Conservation (phyloP, 352 stramenopile species). For the Phytophthora pluvialis region DNA sequence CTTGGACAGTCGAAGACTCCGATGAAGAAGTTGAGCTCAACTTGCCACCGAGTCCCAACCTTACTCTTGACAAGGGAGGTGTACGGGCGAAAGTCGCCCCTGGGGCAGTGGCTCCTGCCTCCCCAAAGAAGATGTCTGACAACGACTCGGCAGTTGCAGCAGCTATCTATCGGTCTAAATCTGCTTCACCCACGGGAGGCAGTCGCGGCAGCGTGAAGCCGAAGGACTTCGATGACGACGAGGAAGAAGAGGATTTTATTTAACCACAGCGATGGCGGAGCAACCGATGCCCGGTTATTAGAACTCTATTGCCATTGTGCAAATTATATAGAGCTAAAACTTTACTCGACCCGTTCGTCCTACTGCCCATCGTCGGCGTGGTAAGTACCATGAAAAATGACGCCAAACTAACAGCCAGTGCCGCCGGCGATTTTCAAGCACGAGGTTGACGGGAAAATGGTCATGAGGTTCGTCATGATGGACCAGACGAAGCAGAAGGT, state of each 20-base stretch:
- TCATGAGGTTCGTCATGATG: slow-evolving; percentile 62
- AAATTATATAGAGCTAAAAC: slow-evolving; percentile 29
- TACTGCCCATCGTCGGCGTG: background rate
- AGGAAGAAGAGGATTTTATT: slow-evolving; percentile 75
- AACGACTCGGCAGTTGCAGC: slow-evolving; percentile 25
- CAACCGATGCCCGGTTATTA: slow-evolving; percentile 17
- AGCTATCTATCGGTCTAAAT: slow-evolving; percentile 29
- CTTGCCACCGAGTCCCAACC: slow-evolving; percentile 47
- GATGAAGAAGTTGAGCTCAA: slow-evolving; percentile 84
- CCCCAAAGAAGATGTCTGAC: slow-evolving; percentile 21
- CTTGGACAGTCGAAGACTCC: slow-evolving; percentile 82
- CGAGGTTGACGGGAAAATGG: slow-evolving; percentile 43
- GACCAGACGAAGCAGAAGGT: slow-evolving; percentile 53
- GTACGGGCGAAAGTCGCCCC: slow-evolving; percentile 30
- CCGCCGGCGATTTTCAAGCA: slow-evolving; percentile 52
- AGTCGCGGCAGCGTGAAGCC: slow-evolving; percentile 26
- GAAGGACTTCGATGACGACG: slow-evolving; percentile 51
- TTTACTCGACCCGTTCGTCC: slow-evolving; percentile 1
- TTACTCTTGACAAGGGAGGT: slow-evolving; percentile 8
- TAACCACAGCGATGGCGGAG: slow-evolving; percentile 31
- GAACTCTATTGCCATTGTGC: slow-evolving; percentile 22
- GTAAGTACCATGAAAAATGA: background rate
- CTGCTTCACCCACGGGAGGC: slow-evolving; percentile 26
- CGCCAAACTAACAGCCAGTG: slow-evolving; percentile 33
- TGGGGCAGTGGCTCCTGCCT: slow-evolving; percentile 13